Base-by-base conservation (phyloP, 345 rosid species). In the Moricandia arvensis region DNA sequence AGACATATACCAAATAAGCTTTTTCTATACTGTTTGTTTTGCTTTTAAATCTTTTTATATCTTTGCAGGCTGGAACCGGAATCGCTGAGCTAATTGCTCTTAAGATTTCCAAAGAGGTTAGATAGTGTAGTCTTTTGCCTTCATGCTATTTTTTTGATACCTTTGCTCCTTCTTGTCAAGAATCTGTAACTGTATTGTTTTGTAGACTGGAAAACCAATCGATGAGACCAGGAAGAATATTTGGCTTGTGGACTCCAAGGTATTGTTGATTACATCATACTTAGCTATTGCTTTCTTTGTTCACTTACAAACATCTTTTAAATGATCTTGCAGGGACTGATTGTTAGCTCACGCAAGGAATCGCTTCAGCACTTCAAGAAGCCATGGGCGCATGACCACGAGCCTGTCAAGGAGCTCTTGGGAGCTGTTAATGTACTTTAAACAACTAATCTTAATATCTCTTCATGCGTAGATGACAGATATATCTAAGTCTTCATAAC, bases 171-270 rank as follows among this genome's bases (percentile, higher is more conserved):
- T 55, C 64, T 71, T 64, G 37, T 11, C 6, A 17, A 66, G 10
- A 68, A 68, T 53, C 43, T 66, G 4, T 66, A 55, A 72, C 24
- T 78, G 12, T 13, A 26, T 18, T 78, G 59, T 18, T 37, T 51
- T 67, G 47, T 84, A 92, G 97, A 86, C 84, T 8, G 69, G 83
- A 80, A 47, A 51, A 74, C 83, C 97, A 17, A 66, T 92, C 11
- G 93, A 89, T 78, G 97, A 92, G 79, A 82, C 87, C 18, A 83
- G 97, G 70, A 86, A 90, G 84, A 92, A 92, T 80, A 84, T 95
- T 59, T 95, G 99, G 99, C 97, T 95, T 27, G 97, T 92, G 43
- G 99, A 95, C 83, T 95, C 99, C 29, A 95, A 89, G 93, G 96
- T 93, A 86, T 0, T 73, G 78, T 68, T 63, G 69, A 41, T 57